A percentile compares a stretch with the other conserved stretches of the same genome.
Evolutionary conservation across 2,329 filamentous ascomycete genomes (phyloP).

Genomic region (Paecilomyces fulvus): DNA sequence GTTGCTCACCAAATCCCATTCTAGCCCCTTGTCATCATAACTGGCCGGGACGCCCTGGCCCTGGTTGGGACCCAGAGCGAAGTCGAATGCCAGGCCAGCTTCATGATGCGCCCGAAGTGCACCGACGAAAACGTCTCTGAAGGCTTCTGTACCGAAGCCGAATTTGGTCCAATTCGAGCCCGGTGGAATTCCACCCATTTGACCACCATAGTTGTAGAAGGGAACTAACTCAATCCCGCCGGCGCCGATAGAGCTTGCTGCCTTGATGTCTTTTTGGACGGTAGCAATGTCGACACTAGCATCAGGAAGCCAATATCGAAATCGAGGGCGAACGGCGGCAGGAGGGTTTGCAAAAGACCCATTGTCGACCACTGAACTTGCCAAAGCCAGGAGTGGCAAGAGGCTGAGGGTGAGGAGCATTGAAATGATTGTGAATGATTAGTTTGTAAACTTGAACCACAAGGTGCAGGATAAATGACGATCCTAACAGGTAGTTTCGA

Average conservation of each 20-base stretch:
- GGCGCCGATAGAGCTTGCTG: conserved; percentile 22
- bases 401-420: too few relatives aligned
- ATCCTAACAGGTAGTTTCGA: too few relatives aligned
- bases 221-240: conserved; percentile 33
- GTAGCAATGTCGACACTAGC: conserved; percentile 21
- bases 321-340: conserved; percentile 18
- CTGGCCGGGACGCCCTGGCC: conserved; percentile 39
- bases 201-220: conserved; percentile 34
- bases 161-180: conserved; percentile 34
- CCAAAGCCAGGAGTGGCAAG: too few relatives aligned
- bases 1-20: too few relatives aligned
- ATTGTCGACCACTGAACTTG: too few relatives aligned
- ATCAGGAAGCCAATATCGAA: conserved; percentile 34
- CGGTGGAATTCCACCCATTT: too few relatives aligned
- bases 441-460: too few relatives aligned
- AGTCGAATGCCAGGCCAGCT: conserved; percentile 35
- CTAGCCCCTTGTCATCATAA: conserved; percentile 21
- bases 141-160: conserved; percentile 36
- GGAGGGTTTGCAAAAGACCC: conserved; percentile 24
- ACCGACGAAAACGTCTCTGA: too few relatives aligned
- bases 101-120: conserved; percentile 28
- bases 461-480: too few relatives aligned
- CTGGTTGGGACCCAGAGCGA: conserved; percentile 40
- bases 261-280: conserved; percentile 23
- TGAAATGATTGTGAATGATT: too few relatives aligned